phyloP scores from a whole-genome alignment of 2,329 filamentous ascomycete genomes.

The Ilyonectria robusta region DNA sequence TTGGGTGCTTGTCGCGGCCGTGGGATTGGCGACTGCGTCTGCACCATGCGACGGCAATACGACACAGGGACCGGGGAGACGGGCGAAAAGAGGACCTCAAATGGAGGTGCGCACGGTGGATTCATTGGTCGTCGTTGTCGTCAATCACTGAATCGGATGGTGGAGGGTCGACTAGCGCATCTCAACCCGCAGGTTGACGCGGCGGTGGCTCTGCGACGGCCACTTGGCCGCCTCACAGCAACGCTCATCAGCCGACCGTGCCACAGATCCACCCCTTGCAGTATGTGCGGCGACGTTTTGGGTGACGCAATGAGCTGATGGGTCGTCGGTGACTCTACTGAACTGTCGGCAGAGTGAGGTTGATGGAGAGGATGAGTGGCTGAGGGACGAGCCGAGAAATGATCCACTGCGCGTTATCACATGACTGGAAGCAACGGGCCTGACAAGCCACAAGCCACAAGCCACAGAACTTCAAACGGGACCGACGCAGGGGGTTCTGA shows the following conservation, averaged over 20 bases:
- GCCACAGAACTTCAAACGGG: not conserved
- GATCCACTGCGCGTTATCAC: slow-evolving; percentile 6
- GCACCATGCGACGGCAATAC: slow-evolving; percentile 34
- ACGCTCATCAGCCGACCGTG: slow-evolving; percentile 12
- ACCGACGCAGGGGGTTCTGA: slow-evolving; percentile 3
- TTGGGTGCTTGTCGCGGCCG: slow-evolving; percentile 47
- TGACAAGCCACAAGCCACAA: not conserved
- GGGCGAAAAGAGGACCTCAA: slow-evolving; percentile 28
- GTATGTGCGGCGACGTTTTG: slow-evolving; percentile 4
- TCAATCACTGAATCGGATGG: slow-evolving; percentile 28
- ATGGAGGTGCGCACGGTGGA: slow-evolving; percentile 26
- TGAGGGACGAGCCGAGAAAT: not conserved
- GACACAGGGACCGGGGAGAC: slow-evolving; percentile 37
- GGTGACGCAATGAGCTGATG: slow-evolving; percentile 10
- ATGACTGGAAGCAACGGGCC: slow-evolving; percentile 6
- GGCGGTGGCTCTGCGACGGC: slow-evolving; percentile 14
- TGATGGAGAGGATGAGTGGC: slow-evolving; percentile 1
- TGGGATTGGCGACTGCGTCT: slow-evolving; percentile 46
- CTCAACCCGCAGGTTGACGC: slow-evolving; percentile 26
- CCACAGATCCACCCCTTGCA: slow-evolving; percentile 4
- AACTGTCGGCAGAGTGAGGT: not conserved
- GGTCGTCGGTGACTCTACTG: not conserved
- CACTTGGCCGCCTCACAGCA: slow-evolving; percentile 8
- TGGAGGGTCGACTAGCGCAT: slow-evolving; percentile 16
- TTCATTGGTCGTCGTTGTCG: slow-evolving; percentile 34